phyloP scores from a whole-genome alignment of 495 filamentous ascomycete genomes.

The Aspergillus panamensis region DNA sequence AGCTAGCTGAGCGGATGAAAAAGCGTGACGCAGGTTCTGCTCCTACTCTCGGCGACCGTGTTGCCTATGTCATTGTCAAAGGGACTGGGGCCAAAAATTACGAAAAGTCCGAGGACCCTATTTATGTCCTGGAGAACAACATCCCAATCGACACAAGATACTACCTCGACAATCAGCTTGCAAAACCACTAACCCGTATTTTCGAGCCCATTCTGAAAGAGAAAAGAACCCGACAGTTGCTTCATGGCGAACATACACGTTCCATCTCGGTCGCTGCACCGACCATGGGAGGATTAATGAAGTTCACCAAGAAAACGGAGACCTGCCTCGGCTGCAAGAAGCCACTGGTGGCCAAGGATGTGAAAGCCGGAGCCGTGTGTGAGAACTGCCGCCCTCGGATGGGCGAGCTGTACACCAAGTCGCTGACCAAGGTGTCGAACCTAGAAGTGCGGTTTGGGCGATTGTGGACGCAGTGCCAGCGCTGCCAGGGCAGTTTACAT shows the following conservation, averaged over 20 bases:
- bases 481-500: constrained; percentile 96
- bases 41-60: constrained; percentile 90
- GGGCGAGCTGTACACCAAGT: constrained; percentile 91
- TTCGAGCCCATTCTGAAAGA: constrained; percentile 97
- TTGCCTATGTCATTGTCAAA: constrained; percentile 97
- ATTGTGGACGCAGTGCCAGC: constrained; percentile 97
- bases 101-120: constrained; percentile 92
- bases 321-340: constrained; percentile 99
- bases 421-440: constrained; percentile 79
- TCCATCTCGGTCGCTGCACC: constrained; percentile 87
- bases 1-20: constrained; percentile 90
- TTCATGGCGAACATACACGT: constrained; percentile 88
- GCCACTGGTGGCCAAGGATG: constrained; percentile 73
- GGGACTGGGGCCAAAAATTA: constrained; percentile 88
- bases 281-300: constrained; percentile 90
- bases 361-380: constrained; percentile 84
- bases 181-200: constrained; percentile 89
- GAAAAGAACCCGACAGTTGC: constrained; percentile 76
- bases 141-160: constrained; percentile 98
- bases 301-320: constrained; percentile 93
- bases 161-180: constrained; percentile 97
- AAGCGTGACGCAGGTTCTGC: constrained; percentile 95
- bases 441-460: constrained; percentile 89
- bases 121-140: constrained; percentile 96
- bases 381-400: constrained; percentile 76